Evolutionary conservation across 192 early-diverging fungal species (phyloP).

Genomic region (Rhizophlyctis rosea): DNA sequence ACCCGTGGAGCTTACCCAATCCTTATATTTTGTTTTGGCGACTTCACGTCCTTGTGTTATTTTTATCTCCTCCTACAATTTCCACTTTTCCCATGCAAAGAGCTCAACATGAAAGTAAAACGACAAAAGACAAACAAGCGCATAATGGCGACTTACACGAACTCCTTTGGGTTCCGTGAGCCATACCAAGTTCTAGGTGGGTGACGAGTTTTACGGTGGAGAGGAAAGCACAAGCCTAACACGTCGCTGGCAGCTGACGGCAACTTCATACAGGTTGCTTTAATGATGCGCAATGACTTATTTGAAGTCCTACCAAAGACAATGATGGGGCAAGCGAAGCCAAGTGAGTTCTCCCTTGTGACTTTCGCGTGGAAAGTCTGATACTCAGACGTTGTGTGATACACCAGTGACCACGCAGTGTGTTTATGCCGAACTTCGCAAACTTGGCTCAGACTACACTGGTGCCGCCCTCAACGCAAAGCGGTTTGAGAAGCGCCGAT

Average conservation of each 20-base stretch:
- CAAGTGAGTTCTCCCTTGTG: conserved; percentile 65
- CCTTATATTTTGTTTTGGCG: no score
- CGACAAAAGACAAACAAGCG: conserved; percentile 76
- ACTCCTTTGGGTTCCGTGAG: conserved; percentile 80
- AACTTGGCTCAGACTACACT: conserved; percentile 57
- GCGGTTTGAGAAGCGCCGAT: conserved; percentile 76
- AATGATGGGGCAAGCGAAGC: conserved; percentile 62
- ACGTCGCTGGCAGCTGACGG: conserved; percentile 62
- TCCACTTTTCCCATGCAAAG: no score
- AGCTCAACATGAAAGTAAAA: conserved; percentile 81
- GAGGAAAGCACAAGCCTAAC: conserved; percentile 10
- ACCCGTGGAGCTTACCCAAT: no score
- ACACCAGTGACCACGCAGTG: conserved; percentile 72
- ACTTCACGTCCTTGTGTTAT: no score
- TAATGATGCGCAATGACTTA: conserved; percentile 62
- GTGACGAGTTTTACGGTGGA: not conserved
- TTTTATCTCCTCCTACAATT: no score
- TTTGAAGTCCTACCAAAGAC: conserved; percentile 60
- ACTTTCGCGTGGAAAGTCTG: no score
- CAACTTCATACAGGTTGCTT: conserved; percentile 71
- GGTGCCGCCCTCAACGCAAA: conserved; percentile 60
- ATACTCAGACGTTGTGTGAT: conserved; percentile 1
- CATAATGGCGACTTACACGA: conserved; percentile 76
- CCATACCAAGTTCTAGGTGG: conserved; percentile 88
- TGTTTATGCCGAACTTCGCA: conserved; percentile 67